Conservation (phyloP, 1,284 basidiomycete species). For the Apiotrichum laibachii region DNA sequence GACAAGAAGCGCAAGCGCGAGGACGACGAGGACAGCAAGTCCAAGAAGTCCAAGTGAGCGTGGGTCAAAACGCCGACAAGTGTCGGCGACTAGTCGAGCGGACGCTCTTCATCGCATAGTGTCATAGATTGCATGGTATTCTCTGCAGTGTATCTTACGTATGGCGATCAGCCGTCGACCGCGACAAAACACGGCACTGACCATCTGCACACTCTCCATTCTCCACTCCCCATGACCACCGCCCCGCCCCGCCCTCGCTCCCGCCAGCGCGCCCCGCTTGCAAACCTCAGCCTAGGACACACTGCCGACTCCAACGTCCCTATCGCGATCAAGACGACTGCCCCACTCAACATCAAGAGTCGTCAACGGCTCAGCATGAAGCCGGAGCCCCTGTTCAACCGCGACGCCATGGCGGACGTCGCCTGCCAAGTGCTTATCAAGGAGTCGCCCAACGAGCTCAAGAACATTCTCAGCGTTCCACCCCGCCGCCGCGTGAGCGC, state of each 20-base stretch:
- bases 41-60: constrained; percentile 3
- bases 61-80: not conserved
- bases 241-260: not conserved
- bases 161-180: not conserved
- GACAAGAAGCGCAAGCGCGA: constrained; percentile 7
- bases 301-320: not conserved
- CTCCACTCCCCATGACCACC: not conserved
- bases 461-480: constrained; percentile 1
- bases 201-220: not conserved
- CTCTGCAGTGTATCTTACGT: not conserved
- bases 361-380: not conserved
- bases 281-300: not conserved
- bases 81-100: not conserved
- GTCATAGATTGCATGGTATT: constrained; percentile 5
- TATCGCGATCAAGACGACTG: not conserved
- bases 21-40: constrained; percentile 8
- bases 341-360: not conserved
- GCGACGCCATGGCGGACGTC: not conserved
- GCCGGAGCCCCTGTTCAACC: not conserved
- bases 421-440: not conserved
- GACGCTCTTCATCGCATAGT: constrained; percentile 1
- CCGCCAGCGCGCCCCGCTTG: not conserved
- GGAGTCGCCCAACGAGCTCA: constrained; percentile 3
- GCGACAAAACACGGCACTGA: not conserved
- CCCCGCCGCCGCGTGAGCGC: constrained; percentile 2